A percentile compares a stretch with the other conserved stretches of the same genome.
These are phyloP conservation scores for Coemansia erecta DNA, from an alignment of 192 early-diverging fungal species.

Conservation along the genomic window DNA sequence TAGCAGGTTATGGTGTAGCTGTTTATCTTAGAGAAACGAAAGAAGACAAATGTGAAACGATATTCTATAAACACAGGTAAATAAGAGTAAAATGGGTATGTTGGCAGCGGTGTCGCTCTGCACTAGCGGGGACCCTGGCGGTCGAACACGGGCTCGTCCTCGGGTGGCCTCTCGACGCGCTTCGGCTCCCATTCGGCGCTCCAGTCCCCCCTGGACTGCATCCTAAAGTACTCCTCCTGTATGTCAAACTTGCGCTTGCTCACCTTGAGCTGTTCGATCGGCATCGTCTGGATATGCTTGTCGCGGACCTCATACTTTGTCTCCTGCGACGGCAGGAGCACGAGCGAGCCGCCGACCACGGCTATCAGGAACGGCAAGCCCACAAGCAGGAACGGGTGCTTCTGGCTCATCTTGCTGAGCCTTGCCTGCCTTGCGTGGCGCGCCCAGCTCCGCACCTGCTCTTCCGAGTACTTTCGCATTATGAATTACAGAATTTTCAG, in stretches of 20 bases:
- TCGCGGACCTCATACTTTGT: slow-evolving; percentile 78
- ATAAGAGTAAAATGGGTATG: background rate
- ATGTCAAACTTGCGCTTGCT: slow-evolving; percentile 60
- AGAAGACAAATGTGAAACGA: background rate
- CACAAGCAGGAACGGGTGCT: slow-evolving; percentile 64
- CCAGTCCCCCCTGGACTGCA: slow-evolving; percentile 40
- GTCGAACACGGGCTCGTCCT: slow-evolving; percentile 53
- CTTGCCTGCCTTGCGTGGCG: slow-evolving; percentile 9
- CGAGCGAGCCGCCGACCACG: slow-evolving; percentile 69
- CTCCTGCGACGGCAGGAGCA: slow-evolving; percentile 67
- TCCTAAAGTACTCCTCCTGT: slow-evolving; percentile 70
- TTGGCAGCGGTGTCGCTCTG: background rate
- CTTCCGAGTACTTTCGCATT: slow-evolving; percentile 1
- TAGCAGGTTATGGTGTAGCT: background rate
- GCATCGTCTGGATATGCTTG: slow-evolving; percentile 50
- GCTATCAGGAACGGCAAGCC: slow-evolving; percentile 69
- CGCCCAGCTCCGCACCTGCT: slow-evolving; percentile 8
- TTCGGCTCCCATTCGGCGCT: slow-evolving; percentile 50
- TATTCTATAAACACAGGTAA: background rate
- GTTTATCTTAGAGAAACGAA: background rate
- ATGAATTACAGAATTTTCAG: background rate
- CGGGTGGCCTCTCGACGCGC: slow-evolving; percentile 38
- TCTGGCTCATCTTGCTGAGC: slow-evolving; percentile 32
- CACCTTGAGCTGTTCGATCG: slow-evolving; percentile 58
- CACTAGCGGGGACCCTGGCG: slow-evolving; percentile 20